phyloP scores from a whole-genome alignment of 192 early-diverging fungal species.

The Entophlyctis luteolus region DNA sequence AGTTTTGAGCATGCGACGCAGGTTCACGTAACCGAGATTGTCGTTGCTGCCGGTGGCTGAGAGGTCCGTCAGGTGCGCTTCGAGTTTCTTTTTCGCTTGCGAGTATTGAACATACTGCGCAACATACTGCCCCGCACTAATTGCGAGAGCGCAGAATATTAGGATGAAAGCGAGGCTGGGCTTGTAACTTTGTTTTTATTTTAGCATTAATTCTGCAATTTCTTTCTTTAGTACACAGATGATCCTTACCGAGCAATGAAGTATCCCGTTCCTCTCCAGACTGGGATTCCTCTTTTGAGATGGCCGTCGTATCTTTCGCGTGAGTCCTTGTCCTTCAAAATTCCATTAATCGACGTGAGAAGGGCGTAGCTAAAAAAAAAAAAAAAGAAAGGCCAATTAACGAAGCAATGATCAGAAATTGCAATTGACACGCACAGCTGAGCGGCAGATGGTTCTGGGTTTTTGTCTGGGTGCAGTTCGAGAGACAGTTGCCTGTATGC shows the following conservation, averaged over 20 bases:
- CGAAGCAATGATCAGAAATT: too few relatives aligned
- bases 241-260: conserved; percentile 19
- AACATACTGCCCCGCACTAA: conserved; percentile 42
- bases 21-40: conserved; percentile 18
- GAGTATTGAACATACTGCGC: conserved; percentile 28
- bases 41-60: conserved; percentile 3
- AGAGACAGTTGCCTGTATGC: conserved; percentile 44
- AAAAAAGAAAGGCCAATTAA: not conserved
- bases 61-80: not conserved
- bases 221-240: too few relatives aligned
- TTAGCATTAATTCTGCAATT: not conserved
- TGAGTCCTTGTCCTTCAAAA: conserved; percentile 38
- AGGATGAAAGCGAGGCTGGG: conserved; percentile 36
- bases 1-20: conserved; percentile 23
- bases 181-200: conserved; percentile 39
- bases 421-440: conserved; percentile 8
- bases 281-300: conserved; percentile 42
- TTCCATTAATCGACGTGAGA: conserved; percentile 38
- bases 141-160: conserved; percentile 31
- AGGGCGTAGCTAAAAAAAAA: conserved; percentile 36
- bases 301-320: conserved; percentile 48
- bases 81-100: conserved; percentile 33
- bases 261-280: conserved; percentile 45
- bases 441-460: conserved; percentile 30
- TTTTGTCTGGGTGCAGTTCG: conserved; percentile 50